phyloP scores from a whole-genome alignment of 2,329 filamentous ascomycete genomes.

The Phyllachora maydis region DNA sequence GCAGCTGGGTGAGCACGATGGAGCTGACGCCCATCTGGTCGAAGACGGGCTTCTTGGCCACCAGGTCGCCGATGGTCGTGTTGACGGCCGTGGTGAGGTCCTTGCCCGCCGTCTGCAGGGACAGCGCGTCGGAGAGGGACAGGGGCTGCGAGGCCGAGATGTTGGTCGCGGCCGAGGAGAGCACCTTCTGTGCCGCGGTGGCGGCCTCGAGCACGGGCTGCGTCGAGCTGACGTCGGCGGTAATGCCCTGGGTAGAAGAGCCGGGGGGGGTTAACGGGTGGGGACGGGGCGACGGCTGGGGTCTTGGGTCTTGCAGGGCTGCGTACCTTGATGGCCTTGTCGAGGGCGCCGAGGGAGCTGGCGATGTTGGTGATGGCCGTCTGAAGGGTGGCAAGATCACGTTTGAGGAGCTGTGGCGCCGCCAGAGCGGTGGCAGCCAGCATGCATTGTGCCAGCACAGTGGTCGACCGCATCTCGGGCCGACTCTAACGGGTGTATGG shows the following conservation, averaged over 20 bases:
- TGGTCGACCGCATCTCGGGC: too few relatives aligned
- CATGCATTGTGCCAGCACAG: too few relatives aligned
- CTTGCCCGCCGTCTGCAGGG: background rate
- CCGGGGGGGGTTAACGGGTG: too few relatives aligned
- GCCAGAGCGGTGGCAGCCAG: too few relatives aligned
- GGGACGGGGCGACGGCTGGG: background rate
- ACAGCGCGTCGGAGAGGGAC: background rate
- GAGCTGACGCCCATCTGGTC: background rate
- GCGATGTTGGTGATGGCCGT: background rate
- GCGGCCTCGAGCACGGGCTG: background rate
- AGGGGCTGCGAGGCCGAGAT: background rate
- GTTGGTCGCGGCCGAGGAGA: background rate
- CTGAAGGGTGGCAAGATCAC: background rate
- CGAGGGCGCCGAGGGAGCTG: background rate
- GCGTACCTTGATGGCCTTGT: background rate
- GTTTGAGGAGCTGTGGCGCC: background rate
- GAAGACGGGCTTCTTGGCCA: background rate
- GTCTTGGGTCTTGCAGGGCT: background rate
- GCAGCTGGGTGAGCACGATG: background rate
- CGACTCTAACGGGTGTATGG: too few relatives aligned
- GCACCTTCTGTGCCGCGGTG: background rate
- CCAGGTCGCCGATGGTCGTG: background rate
- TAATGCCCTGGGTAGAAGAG: background rate
- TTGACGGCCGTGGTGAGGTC: background rate
- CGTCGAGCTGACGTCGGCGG: background rate